A percentile compares a stretch with the other conserved stretches of the same genome.
These are phyloP conservation scores for bread wheat (Triticum aestivum) DNA, from an alignment of 176 grass and related monocot genomes.

Conservation along the genomic window DNA sequence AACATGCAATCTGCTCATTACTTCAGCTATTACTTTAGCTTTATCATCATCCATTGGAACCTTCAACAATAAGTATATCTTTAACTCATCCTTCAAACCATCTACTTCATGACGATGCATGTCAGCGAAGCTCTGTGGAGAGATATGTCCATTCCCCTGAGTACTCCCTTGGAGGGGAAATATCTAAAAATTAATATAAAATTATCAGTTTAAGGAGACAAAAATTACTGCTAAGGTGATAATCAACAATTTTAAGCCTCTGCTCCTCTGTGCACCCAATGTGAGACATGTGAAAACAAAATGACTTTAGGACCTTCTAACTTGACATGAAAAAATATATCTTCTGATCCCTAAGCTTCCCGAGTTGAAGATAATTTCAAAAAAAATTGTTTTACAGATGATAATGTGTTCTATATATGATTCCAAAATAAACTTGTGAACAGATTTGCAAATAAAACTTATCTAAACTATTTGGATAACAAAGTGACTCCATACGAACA, in stretches of 20 bases:
- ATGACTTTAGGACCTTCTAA: neutral
- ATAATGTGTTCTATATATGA: neutral
- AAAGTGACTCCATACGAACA: neutral
- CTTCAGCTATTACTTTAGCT: slow-evolving; percentile 37
- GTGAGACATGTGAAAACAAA: neutral
- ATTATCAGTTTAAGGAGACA: slow-evolving; percentile 19
- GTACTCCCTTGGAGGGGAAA: neutral
- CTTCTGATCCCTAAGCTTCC: slow-evolving; percentile 8
- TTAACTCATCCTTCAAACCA: neutral
- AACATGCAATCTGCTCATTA: slow-evolving; percentile 36
- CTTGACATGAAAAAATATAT: neutral
- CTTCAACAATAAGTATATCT: slow-evolving; percentile 17
- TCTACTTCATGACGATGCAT: slow-evolving; percentile 19
- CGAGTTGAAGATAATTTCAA: neutral
- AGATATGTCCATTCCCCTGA: slow-evolving; percentile 7
- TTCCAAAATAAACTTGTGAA: slow-evolving; percentile 6
- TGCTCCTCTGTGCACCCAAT: neutral
- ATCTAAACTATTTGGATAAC: neutral
- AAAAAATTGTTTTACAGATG: neutral
- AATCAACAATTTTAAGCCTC: slow-evolving; percentile 1
- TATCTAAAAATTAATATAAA: slow-evolving; percentile 33
- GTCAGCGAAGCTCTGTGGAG: slow-evolving; percentile 6
- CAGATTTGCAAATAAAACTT: neutral
- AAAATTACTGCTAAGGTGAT: neutral
- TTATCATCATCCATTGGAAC: slow-evolving; percentile 39